These are phyloP conservation scores for Eucalyptus dawsonii DNA, from an alignment of 345 rosid genomes.

Conservation along the genomic window DNA sequence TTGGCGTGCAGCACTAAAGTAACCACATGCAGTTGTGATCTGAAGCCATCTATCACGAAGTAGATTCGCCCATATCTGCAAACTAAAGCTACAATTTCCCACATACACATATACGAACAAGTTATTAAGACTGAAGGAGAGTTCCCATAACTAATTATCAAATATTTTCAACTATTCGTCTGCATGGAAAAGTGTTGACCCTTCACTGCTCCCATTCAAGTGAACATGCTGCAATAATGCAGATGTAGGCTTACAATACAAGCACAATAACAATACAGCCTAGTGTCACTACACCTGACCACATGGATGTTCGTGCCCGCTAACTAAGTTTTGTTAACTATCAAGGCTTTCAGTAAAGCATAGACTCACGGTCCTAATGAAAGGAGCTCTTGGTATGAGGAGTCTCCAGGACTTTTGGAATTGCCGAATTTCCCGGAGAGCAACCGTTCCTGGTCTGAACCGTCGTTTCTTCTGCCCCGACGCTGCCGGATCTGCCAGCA, in stretches of 20 bases:
- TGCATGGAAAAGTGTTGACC: not conserved
- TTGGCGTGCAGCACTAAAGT: not conserved
- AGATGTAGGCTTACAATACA: not conserved
- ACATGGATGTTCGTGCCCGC: not conserved
- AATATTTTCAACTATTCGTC: not conserved
- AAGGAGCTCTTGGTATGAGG: conserved; percentile 61
- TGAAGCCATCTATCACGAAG: not conserved
- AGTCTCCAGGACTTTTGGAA: conserved; percentile 37
- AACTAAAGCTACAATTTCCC: not conserved
- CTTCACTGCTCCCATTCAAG: not conserved
- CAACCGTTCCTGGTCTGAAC: conserved; percentile 51
- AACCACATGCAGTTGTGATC: not conserved
- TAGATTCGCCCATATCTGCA: not conserved
- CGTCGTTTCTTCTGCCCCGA: conserved; percentile 27
- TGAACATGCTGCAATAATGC: not conserved
- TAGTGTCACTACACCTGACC: not conserved
- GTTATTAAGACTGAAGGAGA: not conserved
- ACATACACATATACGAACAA: not conserved
- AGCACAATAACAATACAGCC: not conserved
- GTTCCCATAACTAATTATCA: not conserved
- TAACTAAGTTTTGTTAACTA: not conserved
- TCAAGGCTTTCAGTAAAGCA: not conserved
- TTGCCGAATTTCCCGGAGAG: conserved; percentile 67
- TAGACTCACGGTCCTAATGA: conserved; percentile 47
- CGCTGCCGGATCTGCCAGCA: not conserved